Conservation (phyloP, 2,329 filamentous ascomycete species). For the Aureobasidium sp. region DNA sequence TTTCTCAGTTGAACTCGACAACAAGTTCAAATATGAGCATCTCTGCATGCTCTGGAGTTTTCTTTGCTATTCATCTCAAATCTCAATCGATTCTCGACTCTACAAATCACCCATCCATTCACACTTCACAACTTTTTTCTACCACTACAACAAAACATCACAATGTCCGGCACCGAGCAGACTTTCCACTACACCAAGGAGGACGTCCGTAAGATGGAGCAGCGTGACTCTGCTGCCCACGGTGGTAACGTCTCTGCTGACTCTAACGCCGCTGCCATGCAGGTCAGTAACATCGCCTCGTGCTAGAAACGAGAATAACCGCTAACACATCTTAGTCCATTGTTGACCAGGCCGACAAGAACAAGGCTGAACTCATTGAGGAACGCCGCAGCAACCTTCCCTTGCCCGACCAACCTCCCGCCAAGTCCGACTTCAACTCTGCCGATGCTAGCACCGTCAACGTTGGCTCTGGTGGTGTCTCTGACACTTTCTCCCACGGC, state of each 20-base stretch:
- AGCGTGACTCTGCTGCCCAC: slow-evolving; percentile 33
- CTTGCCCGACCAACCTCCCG: slow-evolving; percentile 69
- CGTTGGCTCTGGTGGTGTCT: slow-evolving; percentile 55
- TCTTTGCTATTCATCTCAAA: slow-evolving; percentile 7
- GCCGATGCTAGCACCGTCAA: slow-evolving; percentile 62
- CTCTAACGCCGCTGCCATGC: slow-evolving; percentile 40
- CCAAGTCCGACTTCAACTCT: slow-evolving; percentile 72
- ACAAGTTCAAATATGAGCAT: slow-evolving; percentile 5
- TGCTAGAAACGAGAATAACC: neutral
- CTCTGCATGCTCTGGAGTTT: slow-evolving; percentile 1
- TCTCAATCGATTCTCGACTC: neutral
- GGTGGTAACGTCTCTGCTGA: slow-evolving; percentile 37
- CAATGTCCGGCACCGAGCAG: slow-evolving; percentile 29
- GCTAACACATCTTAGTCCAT: slow-evolving; percentile 14
- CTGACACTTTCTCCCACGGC: slow-evolving; percentile 34
- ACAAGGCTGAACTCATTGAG: slow-evolving; percentile 60
- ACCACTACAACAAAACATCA: slow-evolving; percentile 13
- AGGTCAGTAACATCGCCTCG: slow-evolving; percentile 30
- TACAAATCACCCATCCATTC: neutral
- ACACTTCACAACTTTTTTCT: neutral
- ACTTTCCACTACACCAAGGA: slow-evolving; percentile 45
- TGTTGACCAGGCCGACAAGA: slow-evolving; percentile 26
- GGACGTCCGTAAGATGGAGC: slow-evolving; percentile 43
- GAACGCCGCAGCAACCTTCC: slow-evolving; percentile 66
- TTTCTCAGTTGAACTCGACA: neutral